These are phyloP conservation scores for Claviceps paspali DNA, from an alignment of 2,329 filamentous ascomycete species.

Conservation along the genomic window DNA sequence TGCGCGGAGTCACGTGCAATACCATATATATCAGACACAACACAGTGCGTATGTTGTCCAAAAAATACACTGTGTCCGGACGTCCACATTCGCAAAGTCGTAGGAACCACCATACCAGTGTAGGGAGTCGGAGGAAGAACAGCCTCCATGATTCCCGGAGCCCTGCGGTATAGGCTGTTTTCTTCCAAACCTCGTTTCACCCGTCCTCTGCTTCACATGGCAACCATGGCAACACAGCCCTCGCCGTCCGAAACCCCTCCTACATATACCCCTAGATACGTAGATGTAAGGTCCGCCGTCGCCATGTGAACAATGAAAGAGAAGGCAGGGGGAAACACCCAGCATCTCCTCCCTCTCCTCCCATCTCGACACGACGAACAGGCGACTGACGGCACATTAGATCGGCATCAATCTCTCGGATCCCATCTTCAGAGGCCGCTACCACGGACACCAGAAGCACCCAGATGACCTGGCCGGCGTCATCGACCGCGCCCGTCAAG, in stretches of 20 bases:
- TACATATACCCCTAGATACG: constrained; percentile 34
- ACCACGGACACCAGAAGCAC: constrained; percentile 66
- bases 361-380: no score
- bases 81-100: no score
- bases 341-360: no score
- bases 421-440: constrained; percentile 71
- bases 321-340: no score
- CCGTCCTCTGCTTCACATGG: constrained; percentile 4
- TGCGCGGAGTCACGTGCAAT: no score
- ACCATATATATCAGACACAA: no score
- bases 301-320: no score
- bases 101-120: no score
- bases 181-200: not conserved
- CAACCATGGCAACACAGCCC: constrained; percentile 14
- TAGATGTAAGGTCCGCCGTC: constrained; percentile 53
- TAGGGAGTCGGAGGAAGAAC: no score
- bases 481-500: constrained; percentile 58
- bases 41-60: no score
- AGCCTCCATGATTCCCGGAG: constrained; percentile 1
- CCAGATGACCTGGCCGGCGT: constrained; percentile 61
- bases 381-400: no score
- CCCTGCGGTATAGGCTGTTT: not conserved
- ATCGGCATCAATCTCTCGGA: constrained; percentile 95
- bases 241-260: constrained; percentile 7
- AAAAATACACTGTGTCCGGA: no score